These are phyloP conservation scores for Candida fluviatilis DNA, from an alignment of 805 yeast species.

Conservation along the genomic window DNA sequence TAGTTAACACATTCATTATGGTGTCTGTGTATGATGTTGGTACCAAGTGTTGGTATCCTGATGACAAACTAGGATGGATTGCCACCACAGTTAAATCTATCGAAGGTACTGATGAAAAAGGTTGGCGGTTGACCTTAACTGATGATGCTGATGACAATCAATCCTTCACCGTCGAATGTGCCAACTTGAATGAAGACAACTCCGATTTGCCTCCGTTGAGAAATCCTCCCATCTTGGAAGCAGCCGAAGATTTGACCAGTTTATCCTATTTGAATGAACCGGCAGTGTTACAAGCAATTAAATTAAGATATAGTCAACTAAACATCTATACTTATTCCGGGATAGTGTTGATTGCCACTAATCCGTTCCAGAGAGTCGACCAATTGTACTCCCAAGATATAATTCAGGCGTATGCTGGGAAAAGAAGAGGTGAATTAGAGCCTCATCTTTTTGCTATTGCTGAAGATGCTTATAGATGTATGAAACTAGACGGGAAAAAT, in stretches of 20 bases:
- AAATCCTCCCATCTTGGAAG: slow-evolving; percentile 88
- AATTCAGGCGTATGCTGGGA: slow-evolving; percentile 92
- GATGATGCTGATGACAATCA: slow-evolving; percentile 45
- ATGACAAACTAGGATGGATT: slow-evolving; percentile 68
- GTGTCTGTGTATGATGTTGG: slow-evolving; percentile 25
- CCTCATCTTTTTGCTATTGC: slow-evolving; percentile 98
- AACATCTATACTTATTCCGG: slow-evolving; percentile 95
- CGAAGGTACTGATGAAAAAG: slow-evolving; percentile 36
- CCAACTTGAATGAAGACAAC: slow-evolving; percentile 46
- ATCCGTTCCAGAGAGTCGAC: slow-evolving; percentile 92
- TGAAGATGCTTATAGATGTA: slow-evolving; percentile 93
- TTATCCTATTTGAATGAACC: slow-evolving; percentile 94
- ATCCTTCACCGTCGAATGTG: slow-evolving; percentile 39
- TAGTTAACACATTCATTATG: slow-evolving; percentile 6
- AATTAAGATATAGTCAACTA: slow-evolving; percentile 80
- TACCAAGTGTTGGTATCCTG: slow-evolving; percentile 81
- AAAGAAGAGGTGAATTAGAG: slow-evolving; percentile 89
- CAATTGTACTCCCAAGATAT: slow-evolving; percentile 87
- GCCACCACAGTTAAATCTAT: slow-evolving; percentile 56
- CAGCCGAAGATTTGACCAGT: slow-evolving; percentile 91
- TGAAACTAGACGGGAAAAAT: slow-evolving; percentile 79
- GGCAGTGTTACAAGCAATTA: slow-evolving; percentile 91
- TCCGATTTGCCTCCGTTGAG: slow-evolving; percentile 71
- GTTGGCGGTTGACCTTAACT: slow-evolving; percentile 45
- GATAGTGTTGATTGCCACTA: slow-evolving; percentile 92